Evolutionary conservation across 2,329 filamentous ascomycete species (phyloP).

Genomic region (Mycosphaerella arachidis): DNA sequence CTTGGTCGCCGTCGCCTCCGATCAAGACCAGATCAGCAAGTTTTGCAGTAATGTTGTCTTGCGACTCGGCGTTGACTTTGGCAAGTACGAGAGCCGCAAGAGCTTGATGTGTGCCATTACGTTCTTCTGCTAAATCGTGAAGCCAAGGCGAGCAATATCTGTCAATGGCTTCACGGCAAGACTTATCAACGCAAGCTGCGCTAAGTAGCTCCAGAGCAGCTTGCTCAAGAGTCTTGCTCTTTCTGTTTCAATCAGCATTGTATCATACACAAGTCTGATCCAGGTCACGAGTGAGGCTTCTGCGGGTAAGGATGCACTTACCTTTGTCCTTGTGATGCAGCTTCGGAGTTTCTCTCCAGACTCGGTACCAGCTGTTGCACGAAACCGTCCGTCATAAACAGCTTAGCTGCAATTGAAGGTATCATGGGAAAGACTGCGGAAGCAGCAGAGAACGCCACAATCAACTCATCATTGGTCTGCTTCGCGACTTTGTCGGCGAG

Average conservation of each 20-base stretch:
- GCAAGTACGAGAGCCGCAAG: conserved; percentile 53
- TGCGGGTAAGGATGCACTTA: conserved; percentile 6
- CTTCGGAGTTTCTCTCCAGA: conserved; percentile 50
- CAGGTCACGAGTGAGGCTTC: background rate
- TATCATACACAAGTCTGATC: background rate
- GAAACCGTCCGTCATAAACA: conserved; percentile 89
- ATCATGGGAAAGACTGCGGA: conserved; percentile 82
- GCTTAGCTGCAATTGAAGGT: conserved; percentile 65
- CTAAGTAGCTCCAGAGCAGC: conserved; percentile 86
- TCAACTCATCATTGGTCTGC: conserved; percentile 80
- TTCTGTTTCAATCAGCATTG: conserved; percentile 52
- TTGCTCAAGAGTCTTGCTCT: conserved; percentile 79
- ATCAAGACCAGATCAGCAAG: conserved; percentile 31
- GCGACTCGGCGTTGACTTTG: conserved; percentile 38
- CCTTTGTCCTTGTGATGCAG: conserved; percentile 30
- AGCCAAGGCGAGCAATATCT: conserved; percentile 86
- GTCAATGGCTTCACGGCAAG: conserved; percentile 76
- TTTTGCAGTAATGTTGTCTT: conserved; percentile 27
- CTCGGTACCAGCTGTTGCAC: conserved; percentile 62
- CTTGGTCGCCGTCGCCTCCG: conserved; percentile 51
- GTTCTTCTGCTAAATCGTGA: conserved; percentile 64
- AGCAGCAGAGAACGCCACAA: conserved; percentile 89
- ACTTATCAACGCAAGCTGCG: conserved; percentile 79
- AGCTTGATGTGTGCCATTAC: conserved; percentile 31
- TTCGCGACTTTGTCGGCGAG: conserved; percentile 67